phyloP scores from a whole-genome alignment of 2,329 filamentous ascomycete species.

The Rutstroemia sydowiana region DNA sequence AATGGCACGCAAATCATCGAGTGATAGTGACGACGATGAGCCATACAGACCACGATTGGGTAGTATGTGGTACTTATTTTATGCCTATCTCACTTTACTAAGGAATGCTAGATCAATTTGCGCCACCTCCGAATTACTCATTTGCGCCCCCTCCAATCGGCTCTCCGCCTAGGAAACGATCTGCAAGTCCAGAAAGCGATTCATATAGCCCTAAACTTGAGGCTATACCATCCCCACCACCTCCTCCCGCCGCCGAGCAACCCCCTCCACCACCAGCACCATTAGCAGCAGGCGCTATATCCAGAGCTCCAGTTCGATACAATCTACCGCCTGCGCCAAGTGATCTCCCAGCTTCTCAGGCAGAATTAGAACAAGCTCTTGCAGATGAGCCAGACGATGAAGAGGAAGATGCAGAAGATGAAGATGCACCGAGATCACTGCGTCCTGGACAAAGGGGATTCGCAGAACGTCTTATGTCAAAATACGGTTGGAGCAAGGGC shows the following conservation, averaged over 20 bases:
- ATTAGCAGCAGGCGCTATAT: constrained; percentile 52
- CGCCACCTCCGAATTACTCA: constrained; percentile 49
- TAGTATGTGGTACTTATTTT: constrained; percentile 32
- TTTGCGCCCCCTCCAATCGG: constrained; percentile 47
- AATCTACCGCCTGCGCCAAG: constrained; percentile 43
- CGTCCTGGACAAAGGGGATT: constrained; percentile 78
- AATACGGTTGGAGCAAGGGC: constrained; percentile 90
- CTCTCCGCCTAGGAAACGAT: constrained; percentile 36
- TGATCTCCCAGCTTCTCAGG: constrained; percentile 45
- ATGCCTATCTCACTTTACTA: constrained; percentile 7
- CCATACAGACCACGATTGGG: constrained; percentile 36
- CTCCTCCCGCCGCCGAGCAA: constrained; percentile 27
- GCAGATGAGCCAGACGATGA: constrained; percentile 32
- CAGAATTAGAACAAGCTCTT: constrained; percentile 41
- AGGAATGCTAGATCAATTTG: constrained; percentile 45
- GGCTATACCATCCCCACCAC: constrained; percentile 18
- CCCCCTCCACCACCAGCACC: constrained; percentile 26
- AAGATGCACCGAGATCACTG: constrained; percentile 45
- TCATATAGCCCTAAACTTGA: constrained; percentile 15
- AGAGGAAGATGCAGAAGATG: constrained; percentile 27
- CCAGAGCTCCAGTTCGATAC: constrained; percentile 72
- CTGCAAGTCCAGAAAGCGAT: constrained; percentile 25
- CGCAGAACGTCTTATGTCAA: constrained; percentile 80
- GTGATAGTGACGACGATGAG: constrained; percentile 37
- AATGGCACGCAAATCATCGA: constrained; percentile 40